Evolutionary conservation across 169 alveolate genomes (phyloP).

Genomic region (Blepharisma undulans): DNA sequence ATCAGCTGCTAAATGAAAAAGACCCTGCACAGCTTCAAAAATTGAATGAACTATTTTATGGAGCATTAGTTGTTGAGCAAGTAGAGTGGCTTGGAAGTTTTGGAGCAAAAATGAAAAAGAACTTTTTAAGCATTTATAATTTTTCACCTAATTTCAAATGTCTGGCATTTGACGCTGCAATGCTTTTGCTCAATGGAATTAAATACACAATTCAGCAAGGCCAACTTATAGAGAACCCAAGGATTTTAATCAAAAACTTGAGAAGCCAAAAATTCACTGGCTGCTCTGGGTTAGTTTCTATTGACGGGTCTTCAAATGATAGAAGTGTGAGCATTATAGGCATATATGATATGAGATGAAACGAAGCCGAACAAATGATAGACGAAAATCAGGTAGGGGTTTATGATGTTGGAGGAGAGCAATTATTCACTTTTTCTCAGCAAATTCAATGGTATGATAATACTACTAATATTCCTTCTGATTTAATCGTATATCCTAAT

Average conservation of each 20-base stretch:
- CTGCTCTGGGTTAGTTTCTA: slow-evolving; percentile 5
- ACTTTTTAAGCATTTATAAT: not conserved
- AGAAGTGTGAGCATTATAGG: not conserved
- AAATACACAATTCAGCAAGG: not conserved
- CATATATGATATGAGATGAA: not conserved
- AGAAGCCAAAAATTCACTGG: slow-evolving; percentile 12
- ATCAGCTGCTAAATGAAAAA: not conserved
- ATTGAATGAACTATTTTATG: not conserved
- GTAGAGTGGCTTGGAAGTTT: not conserved
- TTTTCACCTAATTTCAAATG: not conserved
- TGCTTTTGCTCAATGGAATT: not conserved
- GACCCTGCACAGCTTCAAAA: not conserved
- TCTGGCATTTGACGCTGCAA: not conserved
- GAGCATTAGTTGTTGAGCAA: not conserved
- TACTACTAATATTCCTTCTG: not conserved
- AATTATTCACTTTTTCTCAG: not conserved
- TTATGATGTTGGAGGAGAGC: not conserved
- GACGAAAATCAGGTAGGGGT: not conserved
- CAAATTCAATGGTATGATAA: not conserved
- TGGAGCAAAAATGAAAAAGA: not conserved
- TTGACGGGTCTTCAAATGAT: not conserved
- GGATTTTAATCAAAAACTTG: not conserved
- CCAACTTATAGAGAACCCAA: not conserved
- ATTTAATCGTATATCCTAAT: not conserved
- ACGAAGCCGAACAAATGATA: not conserved